Base-by-base conservation (phyloP, 73 alveolate genomes). In the Paramecium octaurelia region DNA sequence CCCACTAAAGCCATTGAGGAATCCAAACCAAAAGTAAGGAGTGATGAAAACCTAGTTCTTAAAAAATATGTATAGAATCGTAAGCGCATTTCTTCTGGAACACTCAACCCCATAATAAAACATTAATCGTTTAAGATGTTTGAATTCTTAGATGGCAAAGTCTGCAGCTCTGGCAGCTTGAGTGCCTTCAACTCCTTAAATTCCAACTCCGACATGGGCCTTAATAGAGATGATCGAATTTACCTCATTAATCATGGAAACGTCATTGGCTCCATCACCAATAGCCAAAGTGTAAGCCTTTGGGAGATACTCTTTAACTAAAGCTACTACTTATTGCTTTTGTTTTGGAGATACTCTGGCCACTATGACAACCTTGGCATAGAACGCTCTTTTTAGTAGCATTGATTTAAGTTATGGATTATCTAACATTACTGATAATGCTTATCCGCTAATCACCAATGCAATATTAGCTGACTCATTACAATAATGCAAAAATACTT, bases 201-300 rank as follows among this genome's bases (percentile, higher is more conserved):
- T 89, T 71, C 94, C 94, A 6, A 89, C 54, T 1, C 94, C 94
- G 0, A 89, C 94, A 70, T 89, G 69, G 14, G 94, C 90, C 91
- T 80, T 10, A 0, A n/a, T 4, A 12, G 18, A 1, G 11, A 20
- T 80, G 0, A 43, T 80, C 1, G 0, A 44, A 24, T 18, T 9
- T 80, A 80, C 91, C 1, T 58, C 91, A 34, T 40, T 70, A 4
- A 98, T 95, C 99, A 98, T 98, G 7, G 99, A 97, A 27, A 98
- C 99, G 90, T 98, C 99, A 96, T 98, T 98, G 6, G 99, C 99
- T 64, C 99, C 99, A 94, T 98, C 99, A 21, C 99, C 99, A 42
- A 98, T 97, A 64, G 98, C 96, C 80, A 95, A 88, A 21, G 97
- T 94, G 23, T 92, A 83, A 14, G 71, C 75, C 43, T 95, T 83